phyloP scores from a whole-genome alignment of 2,329 filamentous ascomycete genomes.

The Tolypocladium capitatum region DNA sequence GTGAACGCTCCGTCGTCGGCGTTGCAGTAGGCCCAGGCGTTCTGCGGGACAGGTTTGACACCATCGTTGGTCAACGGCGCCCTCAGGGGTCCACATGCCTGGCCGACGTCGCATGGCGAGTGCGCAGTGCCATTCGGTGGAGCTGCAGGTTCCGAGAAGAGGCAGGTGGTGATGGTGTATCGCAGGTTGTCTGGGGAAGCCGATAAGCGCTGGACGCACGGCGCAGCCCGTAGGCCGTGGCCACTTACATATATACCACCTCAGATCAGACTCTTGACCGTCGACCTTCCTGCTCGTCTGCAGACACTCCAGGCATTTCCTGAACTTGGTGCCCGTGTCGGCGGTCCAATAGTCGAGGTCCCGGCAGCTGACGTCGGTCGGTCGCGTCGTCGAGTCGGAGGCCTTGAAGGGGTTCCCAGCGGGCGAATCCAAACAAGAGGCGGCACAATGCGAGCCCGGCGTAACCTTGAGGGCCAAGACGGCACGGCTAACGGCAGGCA shows the following conservation, averaged over 20 bases:
- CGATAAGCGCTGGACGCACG: neutral
- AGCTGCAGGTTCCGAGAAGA: conserved; percentile 23
- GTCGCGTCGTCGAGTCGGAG: conserved; percentile 25
- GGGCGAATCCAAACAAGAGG: conserved; percentile 28
- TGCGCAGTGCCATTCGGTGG: conserved; percentile 16
- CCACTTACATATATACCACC: conserved; percentile 34
- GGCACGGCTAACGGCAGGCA: conserved; percentile 7
- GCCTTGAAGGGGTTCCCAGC: conserved; percentile 20
- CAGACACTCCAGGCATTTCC: conserved; percentile 32
- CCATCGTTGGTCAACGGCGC: conserved; percentile 21
- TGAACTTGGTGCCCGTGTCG: conserved; percentile 29
- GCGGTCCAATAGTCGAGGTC: conserved; percentile 26
- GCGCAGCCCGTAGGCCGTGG: neutral
- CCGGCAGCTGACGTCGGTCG: conserved; percentile 33
- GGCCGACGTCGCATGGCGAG: conserved; percentile 29
- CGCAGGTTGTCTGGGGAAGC: conserved; percentile 31
- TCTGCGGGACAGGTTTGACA: conserved; percentile 8
- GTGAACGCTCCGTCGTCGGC: conserved; percentile 22
- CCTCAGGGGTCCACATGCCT: conserved; percentile 27
- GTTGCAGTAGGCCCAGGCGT: conserved; percentile 27
- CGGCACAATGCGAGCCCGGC: conserved; percentile 36
- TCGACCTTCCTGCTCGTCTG: conserved; percentile 28
- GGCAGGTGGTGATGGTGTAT: conserved; percentile 32
- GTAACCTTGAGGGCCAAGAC: conserved; percentile 28
- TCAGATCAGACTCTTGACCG: conserved; percentile 25